Base-by-base conservation (phyloP, 116 monocot genomes). In the Zostera marina region DNA sequence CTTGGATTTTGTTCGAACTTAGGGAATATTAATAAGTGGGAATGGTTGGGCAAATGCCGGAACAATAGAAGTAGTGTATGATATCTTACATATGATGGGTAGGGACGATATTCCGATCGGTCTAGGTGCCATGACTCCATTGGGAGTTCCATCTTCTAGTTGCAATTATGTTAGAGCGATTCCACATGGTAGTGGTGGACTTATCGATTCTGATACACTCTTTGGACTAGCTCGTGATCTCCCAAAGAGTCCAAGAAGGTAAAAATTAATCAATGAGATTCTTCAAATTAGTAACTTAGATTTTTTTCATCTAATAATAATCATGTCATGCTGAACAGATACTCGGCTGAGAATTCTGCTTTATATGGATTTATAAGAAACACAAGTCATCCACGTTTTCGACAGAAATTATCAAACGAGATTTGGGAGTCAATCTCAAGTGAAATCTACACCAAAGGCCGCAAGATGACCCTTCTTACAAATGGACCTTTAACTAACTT, bases 51-150 rank as follows among this genome's bases (percentile, higher is more conserved):
- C 93, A 61, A 77, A 79, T 63, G 65, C 74, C 58, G 93, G 87
- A 52, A 84, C 84, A 12, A 79, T 93, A 56, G 93, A 93, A 44
- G 48, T 88, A 13, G 56, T 92, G 41, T 92, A 92, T 55, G 87
- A 92, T 68, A 63, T 92, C 26, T 62, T 92, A n/a, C 92, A 87
- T 64, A 92, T 92, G 92, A 87, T 92, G 87, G 92, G 87, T 21
- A 87, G 92, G 20, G 92, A 92, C 53, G 84, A 92, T 60, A 81
- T 92, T 54, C 81, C 81, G 9, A 81, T 92, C 38, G 92, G 92
- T 47, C 67, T 83, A 11, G 87, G 92, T 16, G 74, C 64, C 56
- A 11, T 81, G 44, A 72, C 60, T 64, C 73, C 92, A 43, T 44
- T 79, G 19, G 87, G 72, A 21, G 66, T 65, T 60, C 70, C 78